Conservation (phyloP, 1,139 yeast genomes). For the Geotrichum cucujoidarum region DNA sequence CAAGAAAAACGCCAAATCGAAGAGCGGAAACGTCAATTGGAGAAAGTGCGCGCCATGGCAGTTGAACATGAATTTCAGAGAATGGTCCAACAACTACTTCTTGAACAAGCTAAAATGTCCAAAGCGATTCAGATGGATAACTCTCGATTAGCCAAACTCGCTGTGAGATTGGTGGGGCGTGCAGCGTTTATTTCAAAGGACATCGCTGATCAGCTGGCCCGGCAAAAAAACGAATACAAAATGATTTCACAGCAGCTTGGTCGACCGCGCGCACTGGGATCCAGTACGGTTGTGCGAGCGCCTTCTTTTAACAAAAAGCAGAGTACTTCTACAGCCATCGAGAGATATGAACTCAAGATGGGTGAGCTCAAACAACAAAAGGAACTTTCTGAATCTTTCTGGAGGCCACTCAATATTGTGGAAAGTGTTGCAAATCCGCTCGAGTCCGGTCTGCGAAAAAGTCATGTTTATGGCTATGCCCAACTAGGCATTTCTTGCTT, state of each 20-base stretch:
- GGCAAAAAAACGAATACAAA: slow-evolving; percentile 25
- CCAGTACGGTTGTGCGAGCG: slow-evolving; percentile 34
- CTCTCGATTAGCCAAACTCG: slow-evolving; percentile 16
- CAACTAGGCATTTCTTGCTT: slow-evolving; percentile 17
- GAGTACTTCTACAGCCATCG: neutral
- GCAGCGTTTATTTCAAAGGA: slow-evolving; percentile 25
- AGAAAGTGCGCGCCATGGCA: neutral
- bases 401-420: slow-evolving; percentile 28
- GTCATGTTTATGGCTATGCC: slow-evolving; percentile 4
- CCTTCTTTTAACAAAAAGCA: neutral
- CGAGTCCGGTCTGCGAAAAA: slow-evolving; percentile 11
- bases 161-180: slow-evolving; percentile 15
- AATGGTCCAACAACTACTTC: slow-evolving; percentile 13
- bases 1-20: slow-evolving; percentile 9
- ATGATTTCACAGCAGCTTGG: slow-evolving; percentile 28
- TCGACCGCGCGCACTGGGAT: slow-evolving; percentile 18
- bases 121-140: slow-evolving; percentile 25
- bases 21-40: slow-evolving; percentile 12
- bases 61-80: slow-evolving; percentile 4
- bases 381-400: slow-evolving; percentile 19
- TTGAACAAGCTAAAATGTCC: slow-evolving; percentile 24
- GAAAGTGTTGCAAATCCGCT: slow-evolving; percentile 18
- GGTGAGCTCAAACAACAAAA: slow-evolving; percentile 3
- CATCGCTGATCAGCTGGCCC: slow-evolving; percentile 23
- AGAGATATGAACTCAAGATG: slow-evolving; percentile 7